Percentiles rank a stretch among this genome's conserved stretches.
These are phyloP conservation scores for Phialocephala sp. DNA, from an alignment of 2,329 filamentous ascomycete genomes.

Conservation along the genomic window DNA sequence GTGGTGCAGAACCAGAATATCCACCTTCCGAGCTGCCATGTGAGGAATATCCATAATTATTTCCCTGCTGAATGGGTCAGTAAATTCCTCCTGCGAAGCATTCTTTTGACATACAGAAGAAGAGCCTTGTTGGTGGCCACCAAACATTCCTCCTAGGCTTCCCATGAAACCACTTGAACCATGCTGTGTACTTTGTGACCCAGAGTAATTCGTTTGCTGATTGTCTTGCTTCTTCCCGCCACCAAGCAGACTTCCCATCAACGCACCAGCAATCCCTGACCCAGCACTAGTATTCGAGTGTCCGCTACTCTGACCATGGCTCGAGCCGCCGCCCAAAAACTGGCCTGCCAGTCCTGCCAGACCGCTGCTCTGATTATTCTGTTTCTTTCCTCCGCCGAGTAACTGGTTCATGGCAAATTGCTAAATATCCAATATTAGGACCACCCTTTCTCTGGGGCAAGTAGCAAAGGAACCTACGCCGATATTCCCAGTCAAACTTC, in stretches of 20 bases:
- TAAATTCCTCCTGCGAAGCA: background rate
- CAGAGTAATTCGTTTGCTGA: slow-evolving; percentile 47
- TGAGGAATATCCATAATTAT: slow-evolving; percentile 69
- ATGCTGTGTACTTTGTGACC: slow-evolving; percentile 40
- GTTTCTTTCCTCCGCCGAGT: slow-evolving; percentile 43
- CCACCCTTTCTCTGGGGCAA: background rate
- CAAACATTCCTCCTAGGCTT: slow-evolving; percentile 40
- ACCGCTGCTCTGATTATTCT: slow-evolving; percentile 34
- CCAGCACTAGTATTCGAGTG: slow-evolving; percentile 29
- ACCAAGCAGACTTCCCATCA: slow-evolving; percentile 61
- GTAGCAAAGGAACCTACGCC: slow-evolving; percentile 58
- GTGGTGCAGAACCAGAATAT: slow-evolving; percentile 67
- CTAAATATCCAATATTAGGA: slow-evolving; percentile 32
- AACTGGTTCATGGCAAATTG: slow-evolving; percentile 43
- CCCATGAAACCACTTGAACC: slow-evolving; percentile 40
- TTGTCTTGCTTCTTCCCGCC: slow-evolving; percentile 50
- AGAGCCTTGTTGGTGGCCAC: slow-evolving; percentile 32
- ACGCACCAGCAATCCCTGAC: slow-evolving; percentile 45
- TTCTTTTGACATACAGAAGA: slow-evolving; percentile 29
- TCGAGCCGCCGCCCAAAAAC: slow-evolving; percentile 39
- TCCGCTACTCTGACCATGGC: slow-evolving; percentile 25
- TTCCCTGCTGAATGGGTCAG: slow-evolving; percentile 43
- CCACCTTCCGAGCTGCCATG: slow-evolving; percentile 52
- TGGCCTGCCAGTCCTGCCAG: slow-evolving; percentile 46
- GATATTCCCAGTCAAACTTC: slow-evolving; percentile 54